Percentiles rank a stretch among this genome's conserved stretches.
These are phyloP conservation scores for Novymonas esmeraldas DNA, from an alignment of 208 protist genomes.

Conservation along the genomic window DNA sequence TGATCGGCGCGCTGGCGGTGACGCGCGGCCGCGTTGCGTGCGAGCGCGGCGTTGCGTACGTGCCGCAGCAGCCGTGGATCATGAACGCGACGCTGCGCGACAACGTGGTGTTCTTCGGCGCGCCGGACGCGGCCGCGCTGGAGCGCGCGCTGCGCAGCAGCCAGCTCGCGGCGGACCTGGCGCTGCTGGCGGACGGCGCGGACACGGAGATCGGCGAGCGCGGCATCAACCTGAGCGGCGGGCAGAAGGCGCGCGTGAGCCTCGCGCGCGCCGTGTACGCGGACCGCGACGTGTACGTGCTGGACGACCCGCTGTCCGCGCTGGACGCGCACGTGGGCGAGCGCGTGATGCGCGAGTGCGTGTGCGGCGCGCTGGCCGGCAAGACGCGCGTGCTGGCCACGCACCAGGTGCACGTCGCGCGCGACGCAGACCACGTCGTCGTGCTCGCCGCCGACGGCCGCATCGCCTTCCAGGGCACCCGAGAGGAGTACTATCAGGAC, in stretches of 20 bases:
- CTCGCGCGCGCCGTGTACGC: slow-evolving; percentile 86
- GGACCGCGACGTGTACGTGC: slow-evolving; percentile 76
- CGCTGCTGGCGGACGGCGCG: slow-evolving; percentile 78
- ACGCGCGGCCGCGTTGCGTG: slow-evolving; percentile 33
- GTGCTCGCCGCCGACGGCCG: slow-evolving; percentile 54
- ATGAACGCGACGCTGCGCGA: slow-evolving; percentile 89
- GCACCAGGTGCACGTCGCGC: slow-evolving; percentile 90
- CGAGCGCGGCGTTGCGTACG: slow-evolving; percentile 70
- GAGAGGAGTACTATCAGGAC: not conserved
- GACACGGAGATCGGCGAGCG: slow-evolving; percentile 86
- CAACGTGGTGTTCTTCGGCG: slow-evolving; percentile 91
- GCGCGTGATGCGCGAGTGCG: slow-evolving; percentile 52
- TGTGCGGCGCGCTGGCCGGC: slow-evolving; percentile 57
- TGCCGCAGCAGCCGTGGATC: slow-evolving; percentile 91
- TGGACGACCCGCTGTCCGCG: slow-evolving; percentile 93
- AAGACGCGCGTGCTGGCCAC: slow-evolving; percentile 93
- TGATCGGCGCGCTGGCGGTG: slow-evolving; percentile 50
- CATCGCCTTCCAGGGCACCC: slow-evolving; percentile 47
- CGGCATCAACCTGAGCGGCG: slow-evolving; percentile 82
- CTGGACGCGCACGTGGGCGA: slow-evolving; percentile 89
- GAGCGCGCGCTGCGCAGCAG: slow-evolving; percentile 53
- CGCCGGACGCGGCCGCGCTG: slow-evolving; percentile 54
- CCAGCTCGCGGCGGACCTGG: slow-evolving; percentile 82
- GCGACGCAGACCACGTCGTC: slow-evolving; percentile 80
- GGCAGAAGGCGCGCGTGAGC: slow-evolving; percentile 78